Conservation (phyloP, 2,329 filamentous ascomycete genomes). For the Laburnicola sp. region DNA sequence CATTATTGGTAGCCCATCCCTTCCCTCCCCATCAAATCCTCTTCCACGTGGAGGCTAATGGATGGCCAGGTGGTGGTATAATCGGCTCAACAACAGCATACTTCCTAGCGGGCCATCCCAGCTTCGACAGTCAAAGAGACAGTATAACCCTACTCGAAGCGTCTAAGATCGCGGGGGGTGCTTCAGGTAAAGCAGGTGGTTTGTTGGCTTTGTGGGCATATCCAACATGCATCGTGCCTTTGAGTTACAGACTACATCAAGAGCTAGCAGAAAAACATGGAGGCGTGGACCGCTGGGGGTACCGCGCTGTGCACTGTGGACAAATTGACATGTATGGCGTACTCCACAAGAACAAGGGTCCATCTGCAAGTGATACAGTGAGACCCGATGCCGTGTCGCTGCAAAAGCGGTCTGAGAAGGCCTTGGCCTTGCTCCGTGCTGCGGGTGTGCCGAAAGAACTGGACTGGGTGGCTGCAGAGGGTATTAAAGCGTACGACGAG, state of each 20-base stretch:
- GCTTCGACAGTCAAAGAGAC: background rate
- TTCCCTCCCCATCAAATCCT: too few relatives aligned
- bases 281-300: background rate
- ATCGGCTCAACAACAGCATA: background rate
- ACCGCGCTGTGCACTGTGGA: background rate
- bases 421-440: background rate
- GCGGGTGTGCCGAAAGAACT: background rate
- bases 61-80: background rate
- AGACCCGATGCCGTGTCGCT: too few relatives aligned
- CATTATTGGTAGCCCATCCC: too few relatives aligned
- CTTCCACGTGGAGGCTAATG: too few relatives aligned
- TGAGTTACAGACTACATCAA: background rate
- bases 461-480: background rate
- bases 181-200: background rate
- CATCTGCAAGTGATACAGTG: background rate
- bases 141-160: background rate
- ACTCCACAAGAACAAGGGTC: background rate
- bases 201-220: background rate
- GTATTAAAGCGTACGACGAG: background rate
- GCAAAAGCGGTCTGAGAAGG: background rate
- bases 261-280: background rate
- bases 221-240: background rate
- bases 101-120: background rate
- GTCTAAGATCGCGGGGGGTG: background rate
- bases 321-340: too few relatives aligned